Percentiles rank a stretch among this genome's conserved stretches.
phyloP scores from a whole-genome alignment of 345 rosid species.

The Hibiscus trionum region DNA sequence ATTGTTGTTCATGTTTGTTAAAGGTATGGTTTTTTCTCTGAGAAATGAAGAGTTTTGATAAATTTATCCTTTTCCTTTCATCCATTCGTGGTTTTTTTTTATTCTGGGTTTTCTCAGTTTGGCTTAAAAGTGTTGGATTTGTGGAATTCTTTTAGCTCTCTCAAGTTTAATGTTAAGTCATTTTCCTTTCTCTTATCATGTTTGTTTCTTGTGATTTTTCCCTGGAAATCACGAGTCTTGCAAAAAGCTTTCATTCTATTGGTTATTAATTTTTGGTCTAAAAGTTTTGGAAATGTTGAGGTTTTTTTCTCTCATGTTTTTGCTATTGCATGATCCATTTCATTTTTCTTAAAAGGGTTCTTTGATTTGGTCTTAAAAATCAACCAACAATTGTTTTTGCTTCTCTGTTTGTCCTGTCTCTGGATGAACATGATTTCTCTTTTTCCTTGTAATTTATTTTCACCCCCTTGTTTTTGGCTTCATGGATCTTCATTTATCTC shows the following conservation, averaged over 20 bases:
- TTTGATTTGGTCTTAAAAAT: neutral
- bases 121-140: neutral
- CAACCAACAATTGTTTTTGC: neutral
- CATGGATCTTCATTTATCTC: neutral
- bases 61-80: no score
- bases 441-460: neutral
- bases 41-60: neutral
- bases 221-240: neutral
- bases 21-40: neutral
- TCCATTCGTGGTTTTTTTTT: constrained; percentile 6
- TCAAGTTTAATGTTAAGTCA: neutral
- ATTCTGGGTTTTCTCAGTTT: neutral
- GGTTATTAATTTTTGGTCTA: neutral
- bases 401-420: neutral
- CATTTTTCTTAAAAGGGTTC: neutral
- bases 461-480: neutral
- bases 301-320: neutral
- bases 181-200: neutral
- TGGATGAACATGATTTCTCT: neutral
- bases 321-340: neutral
- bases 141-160: neutral
- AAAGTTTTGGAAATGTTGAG: neutral
- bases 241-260: neutral
- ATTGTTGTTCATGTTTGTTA: neutral
- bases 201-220: neutral